phyloP scores from a whole-genome alignment of 768 basidiomycete species.

The Rhizopogon vinicolor region DNA sequence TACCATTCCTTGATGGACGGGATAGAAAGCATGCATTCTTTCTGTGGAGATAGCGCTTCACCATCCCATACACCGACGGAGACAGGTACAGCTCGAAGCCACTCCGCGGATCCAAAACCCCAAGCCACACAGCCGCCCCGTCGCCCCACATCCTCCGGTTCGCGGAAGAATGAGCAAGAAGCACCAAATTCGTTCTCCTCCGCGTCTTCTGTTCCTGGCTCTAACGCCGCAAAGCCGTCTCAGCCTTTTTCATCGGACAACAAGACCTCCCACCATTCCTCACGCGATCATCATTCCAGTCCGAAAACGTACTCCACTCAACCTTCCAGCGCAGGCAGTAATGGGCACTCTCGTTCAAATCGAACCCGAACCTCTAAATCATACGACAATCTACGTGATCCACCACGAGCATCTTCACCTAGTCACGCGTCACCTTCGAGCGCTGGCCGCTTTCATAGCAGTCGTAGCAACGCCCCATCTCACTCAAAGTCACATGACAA shows the following conservation, averaged over 20 bases:
- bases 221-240: slow-evolving; percentile 9
- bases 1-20: slow-evolving; percentile 51
- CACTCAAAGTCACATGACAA: neutral
- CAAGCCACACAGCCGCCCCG: slow-evolving; percentile 21
- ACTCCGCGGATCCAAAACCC: slow-evolving; percentile 11
- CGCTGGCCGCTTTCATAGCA: neutral
- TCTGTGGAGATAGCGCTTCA: slow-evolving; percentile 22
- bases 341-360: slow-evolving; percentile 10
- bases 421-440: slow-evolving; percentile 1
- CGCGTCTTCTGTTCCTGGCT: slow-evolving; percentile 4
- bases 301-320: slow-evolving; percentile 13
- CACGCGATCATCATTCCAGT: slow-evolving; percentile 8
- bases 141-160: slow-evolving; percentile 27
- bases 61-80: slow-evolving; percentile 14
- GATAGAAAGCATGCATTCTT: slow-evolving; percentile 26
- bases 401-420: slow-evolving; percentile 9
- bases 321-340: slow-evolving; percentile 6
- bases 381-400: slow-evolving; percentile 17
- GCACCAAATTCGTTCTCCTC: slow-evolving; percentile 9
- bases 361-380: slow-evolving; percentile 17
- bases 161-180: slow-evolving; percentile 19
- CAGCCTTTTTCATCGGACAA: slow-evolving; percentile 4
- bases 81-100: slow-evolving; percentile 14
- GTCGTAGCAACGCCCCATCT: neutral
- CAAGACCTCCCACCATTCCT: slow-evolving; percentile 4